Evolutionary conservation across 2,329 filamentous ascomycete species (phyloP), one percentile per base, ranked within the genome.

Genomic region (Trichophyton mentagrophytes): DNA sequence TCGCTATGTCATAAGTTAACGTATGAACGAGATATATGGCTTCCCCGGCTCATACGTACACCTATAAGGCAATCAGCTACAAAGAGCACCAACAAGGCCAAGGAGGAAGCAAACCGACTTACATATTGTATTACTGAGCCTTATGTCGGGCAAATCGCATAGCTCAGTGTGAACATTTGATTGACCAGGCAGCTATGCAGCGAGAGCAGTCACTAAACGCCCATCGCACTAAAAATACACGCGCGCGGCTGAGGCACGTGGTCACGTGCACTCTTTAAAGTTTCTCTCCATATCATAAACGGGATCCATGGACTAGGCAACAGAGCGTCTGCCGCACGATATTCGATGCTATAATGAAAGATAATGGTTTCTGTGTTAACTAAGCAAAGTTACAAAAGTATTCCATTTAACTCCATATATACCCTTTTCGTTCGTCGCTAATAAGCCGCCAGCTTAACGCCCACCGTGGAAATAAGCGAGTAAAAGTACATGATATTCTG

Each of bases 1-100:
- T 87, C 66, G 91, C 89, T 89, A 60, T 36, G 25, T 11, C 13
- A 27, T 42, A 25, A 3, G 42, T 55, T 17, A 42, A 17, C 36
- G 13, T 47, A 33, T 47, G 7, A 49, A 38, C 7, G 15, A 2
- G 22, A 22, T 17, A 47, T n/a, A n/a, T 17, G 15, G 11, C 40
- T 20, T 20, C 13, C 36, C 17, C 3, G 3, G n/a, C 36, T 36
- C 11, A 27, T 9, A 61, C 64, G 62, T 58, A 65, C 64, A 65
- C 64, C 64, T 65, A 33, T 30, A 9, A 20, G 8, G 33, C 33
- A 7, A 44, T n/a, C 51, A 4, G 36, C 60, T 55, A 62, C 47
- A 20, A 47, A 44, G 6, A 36, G 33, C 33, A 3, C 8, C 55
- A 63, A 17, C 15, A n/a, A 15, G 11, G n/a, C 20, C 25, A 13